Conservation (phyloP, 1,284 basidiomycete species). For the Lignosus rhinocerotis region DNA sequence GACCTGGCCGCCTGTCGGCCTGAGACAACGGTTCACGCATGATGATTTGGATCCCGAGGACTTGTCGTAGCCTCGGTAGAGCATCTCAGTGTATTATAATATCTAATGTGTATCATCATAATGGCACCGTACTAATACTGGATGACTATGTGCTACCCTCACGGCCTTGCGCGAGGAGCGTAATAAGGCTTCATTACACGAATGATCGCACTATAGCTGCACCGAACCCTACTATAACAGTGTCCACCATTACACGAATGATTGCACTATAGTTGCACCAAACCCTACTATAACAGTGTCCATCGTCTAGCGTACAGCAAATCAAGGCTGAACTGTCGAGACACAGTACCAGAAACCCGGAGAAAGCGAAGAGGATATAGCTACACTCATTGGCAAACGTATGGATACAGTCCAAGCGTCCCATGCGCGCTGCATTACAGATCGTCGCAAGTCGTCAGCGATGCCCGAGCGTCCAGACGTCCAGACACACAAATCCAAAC, state of each 20-base stretch:
- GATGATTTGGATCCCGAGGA: no score
- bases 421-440: background rate
- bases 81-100: no score
- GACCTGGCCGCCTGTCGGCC: no score
- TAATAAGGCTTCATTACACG: no score
- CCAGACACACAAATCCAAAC: background rate
- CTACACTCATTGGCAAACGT: conserved; percentile 12
- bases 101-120: no score
- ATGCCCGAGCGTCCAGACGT: conserved; percentile 1
- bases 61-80: no score
- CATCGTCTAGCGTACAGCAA: conserved; percentile 1
- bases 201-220: no score
- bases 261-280: background rate
- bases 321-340: background rate
- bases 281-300: background rate
- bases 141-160: no score
- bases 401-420: conserved; percentile 2
- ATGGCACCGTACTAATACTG: no score
- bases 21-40: no score
- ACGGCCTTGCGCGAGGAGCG: no score
- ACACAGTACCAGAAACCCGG: conserved; percentile 9
- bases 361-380: conserved; percentile 14
- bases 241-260: background rate
- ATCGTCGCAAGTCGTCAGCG: conserved; percentile 4
- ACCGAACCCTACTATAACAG: no score